phyloP scores from a whole-genome alignment of 164 flowering plant species.

The Vitis amurensis region DNA sequence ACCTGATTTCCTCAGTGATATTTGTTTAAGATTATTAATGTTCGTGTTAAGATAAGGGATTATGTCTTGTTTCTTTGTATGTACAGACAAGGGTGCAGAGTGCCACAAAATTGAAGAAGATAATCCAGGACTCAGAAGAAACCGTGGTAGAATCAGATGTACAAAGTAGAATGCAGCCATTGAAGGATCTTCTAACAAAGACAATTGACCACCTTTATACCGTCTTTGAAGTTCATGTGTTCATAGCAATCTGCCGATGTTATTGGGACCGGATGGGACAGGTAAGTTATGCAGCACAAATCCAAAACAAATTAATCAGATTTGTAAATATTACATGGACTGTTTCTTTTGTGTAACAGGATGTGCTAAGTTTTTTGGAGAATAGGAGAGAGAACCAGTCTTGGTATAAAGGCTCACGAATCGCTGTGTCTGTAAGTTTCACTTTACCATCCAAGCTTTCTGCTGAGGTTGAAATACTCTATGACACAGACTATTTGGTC shows the following conservation, averaged over 20 bases:
- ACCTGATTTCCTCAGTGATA: too few relatives aligned
- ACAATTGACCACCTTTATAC: slow-evolving; percentile 77
- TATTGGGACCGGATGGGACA: slow-evolving; percentile 94
- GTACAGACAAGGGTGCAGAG: slow-evolving; percentile 69
- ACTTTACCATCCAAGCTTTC: not conserved
- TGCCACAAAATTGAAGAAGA: slow-evolving; percentile 77
- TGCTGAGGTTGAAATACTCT: not conserved
- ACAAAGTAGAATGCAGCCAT: slow-evolving; percentile 73
- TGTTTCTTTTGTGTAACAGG: slow-evolving; percentile 40
- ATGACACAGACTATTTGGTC: not conserved
- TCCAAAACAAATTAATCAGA: too few relatives aligned
- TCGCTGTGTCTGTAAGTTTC: slow-evolving; percentile 75
- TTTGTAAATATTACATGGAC: not conserved
- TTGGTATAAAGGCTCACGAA: slow-evolving; percentile 78
- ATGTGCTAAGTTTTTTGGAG: slow-evolving; percentile 80
- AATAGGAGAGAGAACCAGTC: slow-evolving; percentile 81
- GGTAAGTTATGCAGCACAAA: slow-evolving; percentile 30
- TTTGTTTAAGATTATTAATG: too few relatives aligned
- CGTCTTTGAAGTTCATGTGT: slow-evolving; percentile 68
- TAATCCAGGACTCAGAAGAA: slow-evolving; percentile 81
- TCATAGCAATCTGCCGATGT: slow-evolving; percentile 75
- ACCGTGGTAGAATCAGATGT: slow-evolving; percentile 71
- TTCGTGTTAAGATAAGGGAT: not conserved
- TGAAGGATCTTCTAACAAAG: slow-evolving; percentile 65
- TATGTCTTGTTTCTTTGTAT: slow-evolving; percentile 6